phyloP scores from a whole-genome alignment of 2,329 filamentous ascomycete genomes.

The Scorias spongiosa region DNA sequence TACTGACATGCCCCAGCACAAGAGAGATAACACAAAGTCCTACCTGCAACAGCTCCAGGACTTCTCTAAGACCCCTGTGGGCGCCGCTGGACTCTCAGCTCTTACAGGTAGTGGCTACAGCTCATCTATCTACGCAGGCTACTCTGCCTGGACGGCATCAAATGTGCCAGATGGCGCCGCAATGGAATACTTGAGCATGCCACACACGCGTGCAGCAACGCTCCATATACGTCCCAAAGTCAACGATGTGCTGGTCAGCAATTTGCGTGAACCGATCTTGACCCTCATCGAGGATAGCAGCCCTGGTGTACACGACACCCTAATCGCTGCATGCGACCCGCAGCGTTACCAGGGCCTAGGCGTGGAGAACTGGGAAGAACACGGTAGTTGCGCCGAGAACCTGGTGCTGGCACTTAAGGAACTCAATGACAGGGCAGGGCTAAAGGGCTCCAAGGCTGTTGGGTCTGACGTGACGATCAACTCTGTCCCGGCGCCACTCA shows the following conservation, averaged over 20 bases:
- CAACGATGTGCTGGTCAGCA: conserved; percentile 29
- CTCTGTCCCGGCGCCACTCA: conserved; percentile 30
- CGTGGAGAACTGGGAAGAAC: conserved; percentile 29
- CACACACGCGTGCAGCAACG: conserved; percentile 28
- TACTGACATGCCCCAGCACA: conserved; percentile 15
- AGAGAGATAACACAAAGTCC: conserved; percentile 32
- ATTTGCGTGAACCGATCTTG: conserved; percentile 31
- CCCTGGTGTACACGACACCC: conserved; percentile 30
- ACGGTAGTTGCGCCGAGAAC: conserved; percentile 34
- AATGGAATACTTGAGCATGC: conserved; percentile 33
- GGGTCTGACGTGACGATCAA: conserved; percentile 35
- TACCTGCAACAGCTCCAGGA: conserved; percentile 35
- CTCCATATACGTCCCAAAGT: conserved; percentile 27
- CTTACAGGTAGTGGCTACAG: conserved; percentile 32
- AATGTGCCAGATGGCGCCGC: conserved; percentile 19
- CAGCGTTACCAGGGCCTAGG: conserved; percentile 27
- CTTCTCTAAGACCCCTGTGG: conserved; percentile 36
- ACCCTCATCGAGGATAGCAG: conserved; percentile 31
- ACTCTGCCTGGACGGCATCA: conserved; percentile 29
- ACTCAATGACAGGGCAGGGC: conserved; percentile 30
- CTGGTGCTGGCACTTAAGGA: conserved; percentile 33
- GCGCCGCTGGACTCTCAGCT: conserved; percentile 30
- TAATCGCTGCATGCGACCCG: conserved; percentile 34
- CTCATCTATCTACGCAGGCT: conserved; percentile 33
- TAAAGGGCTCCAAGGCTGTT: conserved; percentile 31